Percentiles rank a stretch among this genome's conserved stretches.
phyloP scores from a whole-genome alignment of 306 rosid species.

The Vigna nakashimae region DNA sequence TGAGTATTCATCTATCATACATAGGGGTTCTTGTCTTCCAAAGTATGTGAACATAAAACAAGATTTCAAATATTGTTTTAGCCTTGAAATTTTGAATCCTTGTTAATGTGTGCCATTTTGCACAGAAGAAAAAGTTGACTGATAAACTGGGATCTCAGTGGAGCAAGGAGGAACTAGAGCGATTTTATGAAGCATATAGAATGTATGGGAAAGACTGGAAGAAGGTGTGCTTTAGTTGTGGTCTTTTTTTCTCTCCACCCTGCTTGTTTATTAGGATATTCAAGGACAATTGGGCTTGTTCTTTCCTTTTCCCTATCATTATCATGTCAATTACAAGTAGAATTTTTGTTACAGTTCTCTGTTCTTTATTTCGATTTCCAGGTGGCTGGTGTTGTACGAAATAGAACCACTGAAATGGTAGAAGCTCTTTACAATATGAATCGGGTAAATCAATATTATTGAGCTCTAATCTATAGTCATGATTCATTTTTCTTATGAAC shows the following conservation, averaged over 20 bases:
- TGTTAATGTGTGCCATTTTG: conserved; percentile 21
- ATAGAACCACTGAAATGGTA: conserved; percentile 76
- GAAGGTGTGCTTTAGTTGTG: conserved; percentile 59
- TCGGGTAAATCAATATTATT: conserved; percentile 58
- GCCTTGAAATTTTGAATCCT: conserved; percentile 37
- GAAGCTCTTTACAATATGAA: conserved; percentile 84
- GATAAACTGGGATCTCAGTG: conserved; percentile 89
- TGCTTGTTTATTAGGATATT: conserved; percentile 36
- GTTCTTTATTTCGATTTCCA: conserved; percentile 51
- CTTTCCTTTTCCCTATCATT: not conserved
- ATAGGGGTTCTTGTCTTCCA: conserved; percentile 10
- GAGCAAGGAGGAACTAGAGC: conserved; percentile 80
- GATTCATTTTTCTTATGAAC: conserved; percentile 1
- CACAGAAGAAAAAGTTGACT: conserved; percentile 79
- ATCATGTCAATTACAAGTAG: conserved; percentile 3
- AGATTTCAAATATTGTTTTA: conserved; percentile 16
- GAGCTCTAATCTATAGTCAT: conserved; percentile 26
- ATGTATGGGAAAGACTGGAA: conserved; percentile 87
- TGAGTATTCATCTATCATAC: conserved; percentile 18
- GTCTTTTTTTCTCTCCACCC: conserved; percentile 34
- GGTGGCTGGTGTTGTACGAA: conserved; percentile 69
- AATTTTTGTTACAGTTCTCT: conserved; percentile 29
- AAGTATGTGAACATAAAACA: not conserved
- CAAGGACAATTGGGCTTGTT: not conserved
- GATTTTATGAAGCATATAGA: conserved; percentile 88